phyloP scores from a whole-genome alignment of 2,329 filamentous ascomycete species.

The Cryphonectria japonica region DNA sequence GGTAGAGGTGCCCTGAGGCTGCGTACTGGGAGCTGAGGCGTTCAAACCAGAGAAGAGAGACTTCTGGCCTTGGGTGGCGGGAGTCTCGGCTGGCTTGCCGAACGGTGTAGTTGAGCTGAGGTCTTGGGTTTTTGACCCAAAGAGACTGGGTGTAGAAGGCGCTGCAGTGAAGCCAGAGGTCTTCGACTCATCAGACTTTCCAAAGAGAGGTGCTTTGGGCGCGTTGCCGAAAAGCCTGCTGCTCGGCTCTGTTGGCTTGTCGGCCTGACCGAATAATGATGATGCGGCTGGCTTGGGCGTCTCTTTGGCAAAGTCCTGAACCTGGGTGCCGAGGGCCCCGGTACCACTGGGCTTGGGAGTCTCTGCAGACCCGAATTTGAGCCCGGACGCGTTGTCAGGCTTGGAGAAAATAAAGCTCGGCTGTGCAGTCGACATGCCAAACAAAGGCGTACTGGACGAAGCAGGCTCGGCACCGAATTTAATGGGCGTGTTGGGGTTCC shows the following conservation, averaged over 20 bases:
- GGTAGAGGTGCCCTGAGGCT: slow-evolving; percentile 36
- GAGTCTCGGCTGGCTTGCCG: slow-evolving; percentile 39
- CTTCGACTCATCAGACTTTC: slow-evolving; percentile 32
- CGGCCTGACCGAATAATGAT: slow-evolving; percentile 25
- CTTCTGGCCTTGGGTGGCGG: slow-evolving; percentile 36
- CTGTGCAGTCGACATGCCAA: slow-evolving; percentile 38
- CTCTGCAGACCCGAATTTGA: slow-evolving; percentile 5
- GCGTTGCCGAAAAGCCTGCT: slow-evolving; percentile 29
- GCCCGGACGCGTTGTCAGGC: slow-evolving; percentile 13
- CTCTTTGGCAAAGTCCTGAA: slow-evolving; percentile 30
- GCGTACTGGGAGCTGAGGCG: slow-evolving; percentile 20
- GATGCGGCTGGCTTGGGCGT: slow-evolving; percentile 27
- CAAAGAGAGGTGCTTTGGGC: slow-evolving; percentile 24
- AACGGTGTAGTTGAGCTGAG: slow-evolving; percentile 26
- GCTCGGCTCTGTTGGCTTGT: slow-evolving; percentile 23
- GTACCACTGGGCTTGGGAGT: slow-evolving; percentile 15
- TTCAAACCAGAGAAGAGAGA: slow-evolving; percentile 40
- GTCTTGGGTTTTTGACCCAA: slow-evolving; percentile 20
- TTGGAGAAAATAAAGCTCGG: slow-evolving; percentile 42
- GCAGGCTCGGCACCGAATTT: slow-evolving; percentile 51
- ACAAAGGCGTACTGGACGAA: slow-evolving; percentile 34
- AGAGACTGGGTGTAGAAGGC: slow-evolving; percentile 21
- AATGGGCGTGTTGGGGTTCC: slow-evolving; percentile 56
- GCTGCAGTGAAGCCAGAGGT: slow-evolving; percentile 36
- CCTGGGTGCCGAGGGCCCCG: slow-evolving; percentile 25